Evolutionary conservation across 495 filamentous ascomycete species (phyloP), one percentile per base, ranked within the genome.

Genomic region (Tuber microsphaerosporum): DNA sequence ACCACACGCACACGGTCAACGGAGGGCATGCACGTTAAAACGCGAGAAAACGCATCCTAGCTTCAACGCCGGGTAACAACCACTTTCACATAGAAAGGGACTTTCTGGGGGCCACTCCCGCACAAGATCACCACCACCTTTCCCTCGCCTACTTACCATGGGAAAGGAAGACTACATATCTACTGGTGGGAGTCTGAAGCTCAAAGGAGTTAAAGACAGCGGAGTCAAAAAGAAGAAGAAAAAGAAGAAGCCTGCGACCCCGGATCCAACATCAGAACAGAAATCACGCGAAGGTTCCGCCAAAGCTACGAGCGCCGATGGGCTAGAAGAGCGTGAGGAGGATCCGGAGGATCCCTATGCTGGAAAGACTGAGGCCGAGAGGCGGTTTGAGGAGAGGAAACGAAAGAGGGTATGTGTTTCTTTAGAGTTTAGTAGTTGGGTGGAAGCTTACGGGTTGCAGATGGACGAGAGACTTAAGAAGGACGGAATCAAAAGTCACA

Each of bases 401-500:
- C 86, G 89, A 80, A 94, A 92, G 85, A 88, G 92, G 87, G 92
- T 94, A 89, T 72, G 90, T 87, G 26, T 61, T 73, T 37, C 41
- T 45, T 72, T 16, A 70, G n/a, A 42, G 19, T 70, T 37, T 48
- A 69, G 5, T n/a, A 20, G 73, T 22, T 20, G 20, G 14, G 42
- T 69, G 73, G 31, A 48, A 37, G 48, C 80, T 79, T 37, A 79
- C 43, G 48, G 42, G 44, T 16, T 65, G 73, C 79, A 88, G 87
- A 84, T 90, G 76, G 87, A 89, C 79, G 92, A 99, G 84, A 87
- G 94, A 48, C 86, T 97, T 44, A 89, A 92, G 83, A 88, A 91
- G 42, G 85, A 88, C 73, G 92, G 93, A 39, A 87, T 92, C 80
- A 99, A 98, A 88, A 96, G 94, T 61, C 95, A 99, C 82, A 99